Evolutionary conservation across 228 moss, liverwort and hornwort species (phyloP).

Genomic region (Sphagnum fallax): DNA sequence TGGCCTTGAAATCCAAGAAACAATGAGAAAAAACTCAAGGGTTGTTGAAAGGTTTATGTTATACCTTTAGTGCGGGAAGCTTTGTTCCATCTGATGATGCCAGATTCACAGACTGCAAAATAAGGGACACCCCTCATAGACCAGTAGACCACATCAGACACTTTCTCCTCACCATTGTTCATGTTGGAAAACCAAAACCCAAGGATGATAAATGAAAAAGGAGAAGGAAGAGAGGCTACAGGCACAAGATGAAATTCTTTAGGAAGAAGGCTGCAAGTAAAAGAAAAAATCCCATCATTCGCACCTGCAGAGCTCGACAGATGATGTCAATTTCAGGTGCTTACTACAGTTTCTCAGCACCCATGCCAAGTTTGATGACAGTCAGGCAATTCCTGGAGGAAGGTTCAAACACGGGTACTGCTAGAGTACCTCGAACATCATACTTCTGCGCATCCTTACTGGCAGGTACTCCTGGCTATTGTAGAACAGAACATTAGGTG

Average conservation of each 20-base stretch:
- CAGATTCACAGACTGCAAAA: conserved; percentile 47
- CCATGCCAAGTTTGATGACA: conserved; percentile 61
- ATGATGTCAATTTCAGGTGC: conserved; percentile 62
- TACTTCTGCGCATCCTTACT: conserved; percentile 69
- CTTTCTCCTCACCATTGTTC: background rate
- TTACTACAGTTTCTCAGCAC: conserved; percentile 53
- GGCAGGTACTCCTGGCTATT: conserved; percentile 74
- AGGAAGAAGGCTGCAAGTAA: background rate
- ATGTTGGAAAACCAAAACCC: background rate
- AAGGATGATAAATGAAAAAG: background rate
- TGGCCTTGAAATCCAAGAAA: no score
- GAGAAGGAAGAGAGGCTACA: background rate
- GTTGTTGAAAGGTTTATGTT: background rate
- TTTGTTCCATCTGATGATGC: conserved; percentile 37
- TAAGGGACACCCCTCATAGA: background rate
- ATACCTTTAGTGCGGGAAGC: conserved; percentile 43
- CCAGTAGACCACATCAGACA: background rate
- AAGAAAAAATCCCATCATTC: background rate
- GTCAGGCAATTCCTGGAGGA: conserved; percentile 56
- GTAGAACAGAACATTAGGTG: conserved; percentile 17
- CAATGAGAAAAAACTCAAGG: background rate
- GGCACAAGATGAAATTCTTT: background rate
- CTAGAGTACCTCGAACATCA: conserved; percentile 75
- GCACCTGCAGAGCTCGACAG: conserved; percentile 53
- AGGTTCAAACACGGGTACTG: conserved; percentile 83